phyloP scores from a whole-genome alignment of 257 asterid genomes.

The Eustoma russellianum region DNA sequence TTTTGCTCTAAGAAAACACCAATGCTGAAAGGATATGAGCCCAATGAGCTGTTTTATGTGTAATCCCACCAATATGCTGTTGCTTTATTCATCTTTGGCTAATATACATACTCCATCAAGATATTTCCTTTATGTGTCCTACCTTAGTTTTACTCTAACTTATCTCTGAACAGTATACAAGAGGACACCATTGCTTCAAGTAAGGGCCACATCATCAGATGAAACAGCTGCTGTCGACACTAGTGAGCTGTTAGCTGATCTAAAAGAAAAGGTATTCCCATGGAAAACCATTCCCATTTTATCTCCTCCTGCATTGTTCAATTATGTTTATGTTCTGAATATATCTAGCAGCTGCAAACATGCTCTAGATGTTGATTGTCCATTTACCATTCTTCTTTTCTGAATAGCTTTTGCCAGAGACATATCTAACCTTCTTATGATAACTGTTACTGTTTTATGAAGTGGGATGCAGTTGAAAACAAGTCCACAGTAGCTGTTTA shows the following conservation, averaged over 20 bases:
- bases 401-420: background rate
- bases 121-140: background rate
- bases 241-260: conserved; percentile 58
- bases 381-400: background rate
- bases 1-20: too few relatives aligned
- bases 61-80: too few relatives aligned
- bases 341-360: background rate
- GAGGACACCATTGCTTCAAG: conserved; percentile 39
- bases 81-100: too few relatives aligned
- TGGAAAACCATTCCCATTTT: too few relatives aligned
- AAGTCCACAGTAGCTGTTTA: conserved; percentile 65
- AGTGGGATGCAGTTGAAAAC: conserved; percentile 98
- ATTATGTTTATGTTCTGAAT: background rate
- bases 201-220: conserved; percentile 79
- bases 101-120: background rate
- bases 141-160: background rate
- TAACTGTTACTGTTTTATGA: background rate
- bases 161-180: conserved; percentile 39
- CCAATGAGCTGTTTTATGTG: too few relatives aligned
- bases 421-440: background rate
- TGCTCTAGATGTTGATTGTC: background rate
- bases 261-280: conserved; percentile 63
- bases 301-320: too few relatives aligned
- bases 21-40: too few relatives aligned
- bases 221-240: conserved; percentile 42